Base-by-base conservation (phyloP, 2,329 filamentous ascomycete species). In the Sporothrix luriei region DNA sequence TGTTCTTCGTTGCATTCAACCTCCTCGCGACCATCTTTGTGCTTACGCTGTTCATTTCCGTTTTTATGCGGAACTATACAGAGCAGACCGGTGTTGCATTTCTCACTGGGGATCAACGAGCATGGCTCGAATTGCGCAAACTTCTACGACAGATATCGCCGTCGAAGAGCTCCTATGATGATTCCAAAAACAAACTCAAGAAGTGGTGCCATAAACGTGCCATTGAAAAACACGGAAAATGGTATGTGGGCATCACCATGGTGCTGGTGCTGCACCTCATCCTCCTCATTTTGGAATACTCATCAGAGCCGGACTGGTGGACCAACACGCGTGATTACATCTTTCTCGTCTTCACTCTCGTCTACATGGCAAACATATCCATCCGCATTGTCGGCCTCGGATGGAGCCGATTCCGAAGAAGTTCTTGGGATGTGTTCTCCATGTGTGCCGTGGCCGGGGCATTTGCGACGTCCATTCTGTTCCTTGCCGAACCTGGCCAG, bases 11-110 rank as follows among this genome's bases (percentile, higher is more conserved):
- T 69, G 85, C 94, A 4, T 99, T 98, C 88, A 99, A 99, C 80
- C 87, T 99, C 77, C 85, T 99, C 75, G 93, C 93, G 43, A 95
- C 95, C 0, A 94, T 99, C 73, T 99, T 99, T 80, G 91, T 99
- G 72, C 85, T 99, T 77, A 99, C 95, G 0, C 83, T 99, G 77
- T 99, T 99, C 79, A 96, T 99, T 62, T 98, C 95, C 69, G 95
- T 99, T 72, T 99, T 99, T 79, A 99, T 99, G 95, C 92, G 95
- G 72, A 99, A 97, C 78, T 99, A 99, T 80, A 99, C 95, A 0
- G 95, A 99, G 80, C 94, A 98, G 80, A 99, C 95, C 0, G 95
- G 95, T 1, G 95, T 99, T 55, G 95, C 95, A 2, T 99, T 94
- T 78, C 82, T 99, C 75, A 99, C 95, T 0, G 91, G 94, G 0